Conservation (phyloP, 768 basidiomycete species). For the Hygrophorus russula region DNA sequence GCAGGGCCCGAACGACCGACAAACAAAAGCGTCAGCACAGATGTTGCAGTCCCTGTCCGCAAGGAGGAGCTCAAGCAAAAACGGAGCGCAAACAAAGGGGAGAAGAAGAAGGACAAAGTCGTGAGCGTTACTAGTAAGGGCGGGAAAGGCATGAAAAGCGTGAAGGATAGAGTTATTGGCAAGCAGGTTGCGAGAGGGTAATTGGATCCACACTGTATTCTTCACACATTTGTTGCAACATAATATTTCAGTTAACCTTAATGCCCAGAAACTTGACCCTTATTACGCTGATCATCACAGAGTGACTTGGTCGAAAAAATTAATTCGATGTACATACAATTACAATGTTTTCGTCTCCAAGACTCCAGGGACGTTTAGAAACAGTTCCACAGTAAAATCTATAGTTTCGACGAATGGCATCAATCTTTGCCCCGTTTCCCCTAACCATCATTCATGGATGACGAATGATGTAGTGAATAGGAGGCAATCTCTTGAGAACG, state of each 20-base stretch:
- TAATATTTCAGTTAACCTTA: too few species aligned
- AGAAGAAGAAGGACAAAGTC: conserved; percentile 39
- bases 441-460: not conserved
- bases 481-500: not conserved
- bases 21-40: conserved; percentile 10
- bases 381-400: not conserved
- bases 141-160: conserved; percentile 32
- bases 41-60: conserved; percentile 15
- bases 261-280: too few species aligned
- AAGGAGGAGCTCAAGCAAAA: conserved; percentile 46
- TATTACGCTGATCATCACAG: too few species aligned
- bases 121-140: conserved; percentile 42
- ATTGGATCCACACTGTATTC: not conserved
- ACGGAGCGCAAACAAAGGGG: conserved; percentile 26
- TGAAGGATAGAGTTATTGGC: conserved; percentile 44
- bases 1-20: conserved; percentile 5
- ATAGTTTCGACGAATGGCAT: not conserved
- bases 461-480: not conserved
- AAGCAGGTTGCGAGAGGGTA: conserved; percentile 33
- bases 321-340: too few species aligned
- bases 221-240: too few species aligned
- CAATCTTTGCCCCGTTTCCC: not conserved
- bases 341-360: too few species aligned
- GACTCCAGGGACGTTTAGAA: too few species aligned
- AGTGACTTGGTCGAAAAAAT: too few species aligned